Conservation (phyloP, 129 eudicot genomes). For the Artemisia tridentata region DNA sequence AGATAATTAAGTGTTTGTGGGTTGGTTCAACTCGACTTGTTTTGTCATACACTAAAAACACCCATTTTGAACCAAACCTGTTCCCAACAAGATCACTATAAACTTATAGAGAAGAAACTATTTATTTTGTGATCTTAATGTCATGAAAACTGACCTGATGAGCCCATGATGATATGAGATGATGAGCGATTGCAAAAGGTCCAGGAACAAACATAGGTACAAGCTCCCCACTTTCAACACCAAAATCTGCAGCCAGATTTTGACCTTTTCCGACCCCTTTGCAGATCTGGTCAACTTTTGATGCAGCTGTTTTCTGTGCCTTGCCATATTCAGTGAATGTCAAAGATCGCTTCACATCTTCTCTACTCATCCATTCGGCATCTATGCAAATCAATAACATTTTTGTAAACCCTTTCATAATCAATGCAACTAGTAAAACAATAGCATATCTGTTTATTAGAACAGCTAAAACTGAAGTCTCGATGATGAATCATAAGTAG, state of each 20-base stretch:
- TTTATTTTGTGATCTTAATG: background rate
- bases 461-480: no score
- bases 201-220: constrained; percentile 78
- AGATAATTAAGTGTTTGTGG: no score
- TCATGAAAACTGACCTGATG: constrained; percentile 29
- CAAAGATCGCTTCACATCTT: constrained; percentile 67
- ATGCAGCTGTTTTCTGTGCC: constrained; percentile 68
- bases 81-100: no score
- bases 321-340: constrained; percentile 60
- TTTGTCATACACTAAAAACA: no score
- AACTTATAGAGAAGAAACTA: no score
- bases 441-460: no score
- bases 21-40: no score
- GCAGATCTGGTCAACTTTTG: constrained; percentile 70
- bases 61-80: no score
- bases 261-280: constrained; percentile 64
- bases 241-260: constrained; percentile 64
- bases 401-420: no score
- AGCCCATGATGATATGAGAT: constrained; percentile 75
- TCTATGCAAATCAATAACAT: constrained; percentile 31
- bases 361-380: constrained; percentile 79
- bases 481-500: no score
- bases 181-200: constrained; percentile 83
- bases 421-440: no score
- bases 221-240: constrained; percentile 82